Evolutionary conservation across 1,284 basidiomycete genomes (phyloP), one percentile per base, ranked within the genome.

Genomic region (Austropuccinia psidii): DNA sequence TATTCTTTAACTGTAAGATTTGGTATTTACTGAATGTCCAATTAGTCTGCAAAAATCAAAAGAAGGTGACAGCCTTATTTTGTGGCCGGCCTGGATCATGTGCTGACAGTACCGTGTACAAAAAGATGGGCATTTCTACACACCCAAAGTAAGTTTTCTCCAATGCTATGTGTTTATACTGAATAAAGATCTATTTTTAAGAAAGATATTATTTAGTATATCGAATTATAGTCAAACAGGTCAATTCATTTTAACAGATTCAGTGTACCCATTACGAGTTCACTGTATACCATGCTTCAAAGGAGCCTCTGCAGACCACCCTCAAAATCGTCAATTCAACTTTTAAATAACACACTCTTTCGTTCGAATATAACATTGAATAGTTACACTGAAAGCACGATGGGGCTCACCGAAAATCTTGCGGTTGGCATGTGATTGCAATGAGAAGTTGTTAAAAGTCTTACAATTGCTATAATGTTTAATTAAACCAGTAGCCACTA

Each of bases 81-180:
- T 24, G 50, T 17, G 52, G 66, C n/a, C 57, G 66, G 66, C 66
- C 66, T 8, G 54, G 54, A 19, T 69, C 55, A 21, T 69, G 54
- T 49, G 33, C 41, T 11, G 24, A 21, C 57, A 29, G 37, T 60
- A 55, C 8, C 17, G 13, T 7, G 35, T n/a, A 49, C 54, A 13
- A 27, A 21, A 0, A 19, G 43, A 1, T 43, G 33, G 21, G 19
- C 24, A 7, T 7, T 19, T 37, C 19, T 49, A 33, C 35, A 41
- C 31, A 27, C 9, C 29, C 41, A 33, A 37, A 24, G 35, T 47
- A 27, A 19, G 11, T 8, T 49, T 39, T 52, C 37, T 33, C 39
- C 27, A 7, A 43, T n/a, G 60, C 39, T 62, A 29, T 21, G 60
- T 5, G n/a, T 17, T 4, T 11, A 11, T 45, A n/a, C n/a, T n/a